Conservation (phyloP, 805 yeast genomes). For the Cyberlindnera americana region DNA sequence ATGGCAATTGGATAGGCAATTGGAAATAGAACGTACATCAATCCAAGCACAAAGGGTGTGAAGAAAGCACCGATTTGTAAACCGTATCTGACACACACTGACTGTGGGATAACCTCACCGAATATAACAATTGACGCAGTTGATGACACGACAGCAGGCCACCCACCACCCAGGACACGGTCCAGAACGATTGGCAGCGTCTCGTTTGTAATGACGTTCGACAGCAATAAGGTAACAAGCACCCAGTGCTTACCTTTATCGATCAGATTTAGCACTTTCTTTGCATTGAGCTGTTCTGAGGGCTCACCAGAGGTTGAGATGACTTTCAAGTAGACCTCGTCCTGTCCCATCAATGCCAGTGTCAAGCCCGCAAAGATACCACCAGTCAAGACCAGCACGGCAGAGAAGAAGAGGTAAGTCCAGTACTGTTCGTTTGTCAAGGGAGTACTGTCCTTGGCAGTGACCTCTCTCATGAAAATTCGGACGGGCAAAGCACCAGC, state of each 20-base stretch:
- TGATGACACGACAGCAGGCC: slow-evolving; percentile 94
- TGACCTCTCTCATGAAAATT: slow-evolving; percentile 7
- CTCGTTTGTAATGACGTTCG: slow-evolving; percentile 91
- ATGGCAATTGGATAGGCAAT: slow-evolving; percentile 87
- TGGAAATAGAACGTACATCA: slow-evolving; percentile 91
- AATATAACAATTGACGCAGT: slow-evolving; percentile 89
- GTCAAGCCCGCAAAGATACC: slow-evolving; percentile 94
- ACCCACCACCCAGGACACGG: slow-evolving; percentile 92
- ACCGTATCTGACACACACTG: slow-evolving; percentile 89
- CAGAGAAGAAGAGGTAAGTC: slow-evolving; percentile 42
- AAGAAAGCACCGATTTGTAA: slow-evolving; percentile 85
- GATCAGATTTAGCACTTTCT: slow-evolving; percentile 66
- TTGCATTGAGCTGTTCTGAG: slow-evolving; percentile 63
- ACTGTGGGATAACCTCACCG: slow-evolving; percentile 96
- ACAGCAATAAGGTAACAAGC: slow-evolving; percentile 76
- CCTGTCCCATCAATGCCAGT: slow-evolving; percentile 97
- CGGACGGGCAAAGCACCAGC: slow-evolving; percentile 14
- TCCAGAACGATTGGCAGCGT: slow-evolving; percentile 92
- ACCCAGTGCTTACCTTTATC: slow-evolving; percentile 95
- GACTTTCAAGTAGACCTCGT: slow-evolving; percentile 90
- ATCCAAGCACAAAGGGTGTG: slow-evolving; percentile 77
- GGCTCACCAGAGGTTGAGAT: slow-evolving; percentile 83
- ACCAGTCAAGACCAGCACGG: slow-evolving; percentile 64
- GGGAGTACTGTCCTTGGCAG: neutral
- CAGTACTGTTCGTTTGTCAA: slow-evolving; percentile 24